Evolutionary conservation across 2,329 filamentous ascomycete species (phyloP).

Genomic region (Sporothrix pallida): DNA sequence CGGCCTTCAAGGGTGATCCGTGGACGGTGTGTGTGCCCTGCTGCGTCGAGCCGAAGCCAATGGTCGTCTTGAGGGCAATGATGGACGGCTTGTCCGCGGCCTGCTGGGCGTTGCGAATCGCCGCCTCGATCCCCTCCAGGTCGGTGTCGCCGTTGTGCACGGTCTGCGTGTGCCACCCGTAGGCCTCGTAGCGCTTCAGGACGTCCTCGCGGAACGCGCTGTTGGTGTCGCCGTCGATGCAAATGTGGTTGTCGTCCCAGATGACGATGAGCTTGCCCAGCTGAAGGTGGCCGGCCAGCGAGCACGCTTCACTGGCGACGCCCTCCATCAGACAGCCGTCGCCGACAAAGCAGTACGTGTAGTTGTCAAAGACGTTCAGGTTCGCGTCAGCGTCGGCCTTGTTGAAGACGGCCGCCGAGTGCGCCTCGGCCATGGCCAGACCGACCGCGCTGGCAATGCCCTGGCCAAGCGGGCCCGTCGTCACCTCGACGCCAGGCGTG

Average conservation of each 20-base stretch:
- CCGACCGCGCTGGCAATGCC: conserved; percentile 97
- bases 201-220: conserved; percentile 97
- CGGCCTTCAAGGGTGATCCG: conserved; percentile 92
- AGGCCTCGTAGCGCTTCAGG: conserved; percentile 89
- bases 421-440: conserved; percentile 94
- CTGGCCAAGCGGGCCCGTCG: conserved; percentile 95
- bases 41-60: conserved; percentile 91
- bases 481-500: conserved; percentile 96
- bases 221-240: conserved; percentile 92
- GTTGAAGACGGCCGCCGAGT: conserved; percentile 92
- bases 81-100: conserved; percentile 96
- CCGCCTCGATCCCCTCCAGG: conserved; percentile 83
- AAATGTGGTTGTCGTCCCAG: conserved; percentile 99
- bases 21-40: conserved; percentile 95
- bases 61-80: conserved; percentile 96
- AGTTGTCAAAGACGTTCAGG: conserved; percentile 73
- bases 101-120: conserved; percentile 81
- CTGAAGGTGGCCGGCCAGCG: conserved; percentile 92
- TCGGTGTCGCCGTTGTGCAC: conserved; percentile 90
- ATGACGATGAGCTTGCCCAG: conserved; percentile 96
- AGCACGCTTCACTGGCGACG: conserved; percentile 90
- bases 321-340: conserved; percentile 99
- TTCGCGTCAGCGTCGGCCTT: conserved; percentile 65
- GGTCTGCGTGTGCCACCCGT: conserved; percentile 89
- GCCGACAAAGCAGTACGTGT: conserved; percentile 96